These are phyloP conservation scores for Raffaelea albimanens DNA, from an alignment of 2,329 filamentous ascomycete genomes.

Conservation along the genomic window DNA sequence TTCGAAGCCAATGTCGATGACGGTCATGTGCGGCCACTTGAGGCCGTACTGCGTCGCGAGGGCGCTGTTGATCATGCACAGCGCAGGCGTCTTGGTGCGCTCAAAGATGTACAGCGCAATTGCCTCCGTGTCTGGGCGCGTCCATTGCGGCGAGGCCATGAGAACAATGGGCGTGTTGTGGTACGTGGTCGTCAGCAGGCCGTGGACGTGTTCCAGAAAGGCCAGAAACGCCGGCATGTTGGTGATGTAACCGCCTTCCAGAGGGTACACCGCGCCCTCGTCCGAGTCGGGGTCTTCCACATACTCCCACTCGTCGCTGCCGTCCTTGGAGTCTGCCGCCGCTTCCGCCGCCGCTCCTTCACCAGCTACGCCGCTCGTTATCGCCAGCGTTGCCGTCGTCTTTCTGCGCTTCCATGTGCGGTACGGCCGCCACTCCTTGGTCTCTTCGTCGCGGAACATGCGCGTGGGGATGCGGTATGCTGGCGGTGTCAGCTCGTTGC, in stretches of 20 bases:
- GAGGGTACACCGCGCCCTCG: slow-evolving; percentile 84
- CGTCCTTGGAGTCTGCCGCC: slow-evolving; percentile 8
- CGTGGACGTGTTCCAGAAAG: slow-evolving; percentile 85
- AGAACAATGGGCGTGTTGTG: slow-evolving; percentile 94
- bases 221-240: slow-evolving; percentile 93
- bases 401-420: slow-evolving; percentile 61
- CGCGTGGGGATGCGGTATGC: slow-evolving; percentile 77
- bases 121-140: slow-evolving; percentile 73
- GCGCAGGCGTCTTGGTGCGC: slow-evolving; percentile 87
- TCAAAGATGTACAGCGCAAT: slow-evolving; percentile 95
- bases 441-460: slow-evolving; percentile 83
- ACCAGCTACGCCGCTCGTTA: slow-evolving; percentile 4
- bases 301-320: slow-evolving; percentile 52
- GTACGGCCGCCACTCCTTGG: slow-evolving; percentile 67
- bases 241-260: slow-evolving; percentile 68
- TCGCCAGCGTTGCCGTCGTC: slow-evolving; percentile 20
- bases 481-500: slow-evolving; percentile 87
- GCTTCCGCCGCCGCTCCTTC: slow-evolving; percentile 8
- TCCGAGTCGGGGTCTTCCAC: slow-evolving; percentile 83
- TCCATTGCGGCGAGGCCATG: slow-evolving; percentile 85
- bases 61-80: slow-evolving; percentile 83
- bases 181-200: slow-evolving; percentile 79
- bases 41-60: slow-evolving; percentile 81
- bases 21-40: slow-evolving; percentile 63
- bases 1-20: slow-evolving; percentile 83